A percentile compares a stretch with the other conserved stretches of the same genome.
Conservation (phyloP, 75 land plant species). For the Isoetes taiwanensis region DNA sequence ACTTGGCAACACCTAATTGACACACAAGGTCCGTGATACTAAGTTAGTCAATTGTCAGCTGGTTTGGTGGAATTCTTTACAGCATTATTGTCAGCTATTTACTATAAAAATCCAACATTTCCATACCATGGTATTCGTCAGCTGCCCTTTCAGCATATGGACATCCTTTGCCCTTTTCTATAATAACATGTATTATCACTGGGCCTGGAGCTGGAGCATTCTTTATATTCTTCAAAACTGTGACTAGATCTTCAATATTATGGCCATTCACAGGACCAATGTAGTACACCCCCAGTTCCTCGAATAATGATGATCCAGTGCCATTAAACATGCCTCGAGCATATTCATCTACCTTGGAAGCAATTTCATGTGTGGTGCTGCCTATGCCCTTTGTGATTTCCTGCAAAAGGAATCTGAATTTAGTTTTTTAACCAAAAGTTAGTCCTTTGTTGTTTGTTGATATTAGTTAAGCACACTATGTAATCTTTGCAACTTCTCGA, state of each 20-base stretch:
- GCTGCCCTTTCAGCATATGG: slow-evolving; percentile 73
- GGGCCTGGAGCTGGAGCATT: slow-evolving; percentile 65
- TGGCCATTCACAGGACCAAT: slow-evolving; percentile 86
- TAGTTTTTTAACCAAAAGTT: neutral
- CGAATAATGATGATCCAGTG: slow-evolving; percentile 66
- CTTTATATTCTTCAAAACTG: slow-evolving; percentile 71
- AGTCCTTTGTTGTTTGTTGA: neutral
- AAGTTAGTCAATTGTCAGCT: no score
- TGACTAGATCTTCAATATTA: slow-evolving; percentile 32
- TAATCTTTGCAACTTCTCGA: slow-evolving; percentile 2
- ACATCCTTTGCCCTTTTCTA: slow-evolving; percentile 76
- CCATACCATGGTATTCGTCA: slow-evolving; percentile 77
- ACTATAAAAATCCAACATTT: no score
- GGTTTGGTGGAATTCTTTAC: no score
- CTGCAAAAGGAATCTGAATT: neutral
- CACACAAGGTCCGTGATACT: no score
- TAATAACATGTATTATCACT: slow-evolving; percentile 70
- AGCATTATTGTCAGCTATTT: no score
- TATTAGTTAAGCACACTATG: no score
- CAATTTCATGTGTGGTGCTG: slow-evolving; percentile 63
- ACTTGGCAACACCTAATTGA: slow-evolving; percentile 72
- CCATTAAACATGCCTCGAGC: slow-evolving; percentile 95
- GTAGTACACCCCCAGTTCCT: slow-evolving; percentile 84
- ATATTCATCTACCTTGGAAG: slow-evolving; percentile 86
- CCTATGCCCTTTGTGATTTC: slow-evolving; percentile 64